A percentile compares a stretch with the other conserved stretches of the same genome.
Conservation (phyloP, 768 basidiomycete species). For the Austroboletus eburneus region DNA sequence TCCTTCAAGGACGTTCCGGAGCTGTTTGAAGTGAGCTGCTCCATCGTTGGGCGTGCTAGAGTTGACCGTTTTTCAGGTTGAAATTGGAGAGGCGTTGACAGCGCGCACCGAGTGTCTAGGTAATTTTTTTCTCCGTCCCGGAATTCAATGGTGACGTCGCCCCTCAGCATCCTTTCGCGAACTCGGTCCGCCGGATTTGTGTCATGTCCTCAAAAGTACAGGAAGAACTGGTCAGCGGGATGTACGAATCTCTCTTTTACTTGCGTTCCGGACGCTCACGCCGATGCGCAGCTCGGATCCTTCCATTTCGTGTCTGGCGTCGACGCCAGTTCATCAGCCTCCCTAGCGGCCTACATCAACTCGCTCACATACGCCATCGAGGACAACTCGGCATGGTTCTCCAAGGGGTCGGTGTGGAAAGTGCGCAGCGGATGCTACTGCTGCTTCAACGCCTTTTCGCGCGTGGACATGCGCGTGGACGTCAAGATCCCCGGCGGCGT, state of each 20-base stretch:
- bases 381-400: conserved; percentile 89
- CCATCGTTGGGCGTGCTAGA: neutral
- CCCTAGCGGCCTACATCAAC: conserved; percentile 97
- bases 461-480: conserved; percentile 94
- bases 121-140: conserved; percentile 28
- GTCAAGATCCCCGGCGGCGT: conserved; percentile 99
- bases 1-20: conserved; percentile 93
- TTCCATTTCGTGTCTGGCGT: conserved; percentile 99
- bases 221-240: conserved; percentile 83
- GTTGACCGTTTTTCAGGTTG: conserved; percentile 48
- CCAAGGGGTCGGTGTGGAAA: conserved; percentile 80
- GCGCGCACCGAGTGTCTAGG: conserved; percentile 91
- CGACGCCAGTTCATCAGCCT: conserved; percentile 96
- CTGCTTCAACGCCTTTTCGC: conserved; percentile 97
- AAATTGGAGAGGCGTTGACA: conserved; percentile 84
- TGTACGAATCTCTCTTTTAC: conserved; percentile 43
- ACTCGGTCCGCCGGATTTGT: conserved; percentile 95
- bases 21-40: conserved; percentile 79
- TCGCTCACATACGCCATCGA: conserved; percentile 96
- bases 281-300: conserved; percentile 68
- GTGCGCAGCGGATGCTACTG: conserved; percentile 92
- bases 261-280: neutral
- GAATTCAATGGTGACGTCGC: neutral
- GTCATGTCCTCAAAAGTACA: conserved; percentile 91
- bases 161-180: conserved; percentile 88